Conservation (phyloP, 352 stramenopile species). For the Globisporangium orthogonon region DNA sequence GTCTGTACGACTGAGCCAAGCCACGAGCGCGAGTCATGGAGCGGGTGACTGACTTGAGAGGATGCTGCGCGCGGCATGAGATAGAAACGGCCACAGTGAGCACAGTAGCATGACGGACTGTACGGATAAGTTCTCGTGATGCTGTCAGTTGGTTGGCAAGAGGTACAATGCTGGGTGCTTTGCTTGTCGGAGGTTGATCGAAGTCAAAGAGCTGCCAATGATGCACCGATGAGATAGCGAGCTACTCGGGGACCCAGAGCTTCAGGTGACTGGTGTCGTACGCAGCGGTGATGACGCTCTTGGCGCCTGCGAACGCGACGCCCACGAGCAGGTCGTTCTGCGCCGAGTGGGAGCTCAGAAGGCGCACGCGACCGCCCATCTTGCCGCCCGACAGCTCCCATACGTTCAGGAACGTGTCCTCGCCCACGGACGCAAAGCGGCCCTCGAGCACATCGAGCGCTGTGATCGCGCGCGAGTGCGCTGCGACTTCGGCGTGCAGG, state of each 20-base stretch:
- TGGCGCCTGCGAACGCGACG: conserved; percentile 41
- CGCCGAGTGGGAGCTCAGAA: conserved; percentile 55
- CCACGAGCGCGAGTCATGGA: neutral
- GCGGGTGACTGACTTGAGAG: neutral
- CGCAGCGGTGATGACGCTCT: conserved; percentile 42
- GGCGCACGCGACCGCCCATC: conserved; percentile 22
- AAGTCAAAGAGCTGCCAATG: too few species aligned
- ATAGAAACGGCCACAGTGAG: too few species aligned
- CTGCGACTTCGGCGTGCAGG: conserved; percentile 56
- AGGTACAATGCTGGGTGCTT: too few species aligned
- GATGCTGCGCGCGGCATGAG: neutral
- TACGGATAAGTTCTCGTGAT: too few species aligned
- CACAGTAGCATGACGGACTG: too few species aligned
- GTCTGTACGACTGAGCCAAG: conserved; percentile 50
- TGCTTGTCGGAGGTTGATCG: neutral
- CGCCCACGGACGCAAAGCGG: conserved; percentile 51
- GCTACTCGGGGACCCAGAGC: conserved; percentile 55
- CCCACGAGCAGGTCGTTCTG: conserved; percentile 59
- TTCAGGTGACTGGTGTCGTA: conserved; percentile 74
- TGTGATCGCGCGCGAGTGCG: conserved; percentile 63
- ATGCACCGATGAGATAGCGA: neutral
- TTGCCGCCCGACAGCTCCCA: conserved; percentile 44
- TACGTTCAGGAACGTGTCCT: conserved; percentile 79
- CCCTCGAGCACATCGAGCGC: conserved; percentile 47
- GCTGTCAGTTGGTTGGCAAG: too few species aligned